Base-by-base conservation (phyloP, 2,329 filamentous ascomycete genomes). In the Cercospora canescens region DNA sequence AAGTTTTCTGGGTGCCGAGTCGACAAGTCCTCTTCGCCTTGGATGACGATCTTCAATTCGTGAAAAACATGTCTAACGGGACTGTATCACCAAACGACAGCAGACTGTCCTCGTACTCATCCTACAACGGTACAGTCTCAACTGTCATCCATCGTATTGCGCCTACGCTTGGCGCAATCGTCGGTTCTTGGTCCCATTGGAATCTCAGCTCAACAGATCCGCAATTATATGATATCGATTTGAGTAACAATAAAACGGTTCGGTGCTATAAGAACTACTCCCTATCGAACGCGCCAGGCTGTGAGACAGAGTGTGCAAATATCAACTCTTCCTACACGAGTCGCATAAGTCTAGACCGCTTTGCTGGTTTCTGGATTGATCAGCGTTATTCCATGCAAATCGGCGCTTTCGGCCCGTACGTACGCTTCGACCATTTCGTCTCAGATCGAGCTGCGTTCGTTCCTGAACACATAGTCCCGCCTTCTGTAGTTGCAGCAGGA, bases 1-100 rank as follows among this genome's bases (percentile, higher is more conserved):
- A 21, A 7, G 32, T 67, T 5, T 41, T 39, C 14, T 76, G 72
- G 73, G 52, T 64, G 4, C 69, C 74, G 1, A 71, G 54, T 52
- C 70, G 72, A 9, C 71, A 74, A 39, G 55, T 72, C 8, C 45
- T 76, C 35, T 32, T 62, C 1, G 24, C 1, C 7, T 8, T 60
- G 11, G n/a, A 14, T 8, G 12, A 32, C 1, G 59, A 65, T 14
- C 48, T 75, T 0, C 69, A 62, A 11, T 56, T 60, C 11, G 39
- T 60, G 3, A 50, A 30, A n/a, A 3, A 18, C 4, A 21, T 60
- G n/a, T 60, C 58, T 7, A 28, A n/a, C 6, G 41, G 41, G 0
- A 16, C 6, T 7, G 12, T n/a, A 6, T 12, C 45, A 26, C 2
- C 8, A 4, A 48, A 24, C 34, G 37, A 58, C 5, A n/a, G 6